These are phyloP conservation scores for Aspergillus sp. DNA, from an alignment of 2,329 filamentous ascomycete genomes.

Conservation along the genomic window DNA sequence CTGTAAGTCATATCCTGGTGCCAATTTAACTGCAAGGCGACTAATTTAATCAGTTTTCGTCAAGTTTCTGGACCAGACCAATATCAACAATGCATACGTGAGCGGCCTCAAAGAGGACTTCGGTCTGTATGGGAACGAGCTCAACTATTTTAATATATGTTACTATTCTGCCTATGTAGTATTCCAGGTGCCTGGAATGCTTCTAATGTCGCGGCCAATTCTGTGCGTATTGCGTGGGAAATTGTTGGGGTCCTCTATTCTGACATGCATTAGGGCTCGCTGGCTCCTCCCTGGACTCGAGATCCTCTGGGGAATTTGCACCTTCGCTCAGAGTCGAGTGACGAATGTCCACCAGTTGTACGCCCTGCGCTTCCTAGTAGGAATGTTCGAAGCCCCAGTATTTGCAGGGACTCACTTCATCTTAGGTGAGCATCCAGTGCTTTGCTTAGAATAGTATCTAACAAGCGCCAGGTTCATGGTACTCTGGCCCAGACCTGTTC, in stretches of 20 bases:
- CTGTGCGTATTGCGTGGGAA: conserved; percentile 18
- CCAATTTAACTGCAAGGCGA: not conserved
- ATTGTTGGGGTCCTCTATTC: not conserved
- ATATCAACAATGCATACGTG: conserved; percentile 36
- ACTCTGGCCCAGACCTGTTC: conserved; percentile 47
- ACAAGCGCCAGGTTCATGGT: conserved; percentile 36
- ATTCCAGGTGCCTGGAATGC: conserved; percentile 30
- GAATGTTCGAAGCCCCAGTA: conserved; percentile 33
- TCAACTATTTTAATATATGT: conserved; percentile 34
- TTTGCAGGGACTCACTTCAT: conserved; percentile 36
- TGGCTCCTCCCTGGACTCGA: conserved; percentile 33
- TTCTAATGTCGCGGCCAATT: conserved; percentile 30
- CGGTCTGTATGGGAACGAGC: conserved; percentile 29
- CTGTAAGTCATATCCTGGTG: conserved; percentile 19
- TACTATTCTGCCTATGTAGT: conserved; percentile 32
- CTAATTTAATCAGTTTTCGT: conserved; percentile 25
- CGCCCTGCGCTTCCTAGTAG: conserved; percentile 34
- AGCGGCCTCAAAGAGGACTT: conserved; percentile 35
- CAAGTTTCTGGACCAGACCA: conserved; percentile 32
- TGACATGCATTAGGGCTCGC: conserved; percentile 19
- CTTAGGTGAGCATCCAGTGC: conserved; percentile 18
- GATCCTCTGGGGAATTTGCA: conserved; percentile 36
- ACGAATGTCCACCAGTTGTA: conserved; percentile 35
- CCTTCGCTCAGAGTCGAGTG: conserved; percentile 33
- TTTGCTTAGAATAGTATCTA: not conserved